These are phyloP conservation scores for Ambrosiella xylebori DNA, from an alignment of 2,329 filamentous ascomycete species.

Conservation along the genomic window DNA sequence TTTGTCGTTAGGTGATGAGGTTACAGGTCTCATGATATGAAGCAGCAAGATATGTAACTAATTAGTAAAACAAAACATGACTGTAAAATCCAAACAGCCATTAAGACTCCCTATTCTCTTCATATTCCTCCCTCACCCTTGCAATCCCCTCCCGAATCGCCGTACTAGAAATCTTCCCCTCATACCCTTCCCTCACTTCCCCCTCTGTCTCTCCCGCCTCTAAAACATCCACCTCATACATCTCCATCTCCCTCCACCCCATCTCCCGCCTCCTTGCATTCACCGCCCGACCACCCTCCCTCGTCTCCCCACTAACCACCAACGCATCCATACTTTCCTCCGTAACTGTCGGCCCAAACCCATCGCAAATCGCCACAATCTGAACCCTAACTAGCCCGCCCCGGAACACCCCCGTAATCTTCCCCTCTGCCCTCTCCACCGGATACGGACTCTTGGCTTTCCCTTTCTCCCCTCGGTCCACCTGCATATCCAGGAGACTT, in stretches of 20 bases:
- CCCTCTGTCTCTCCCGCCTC: constrained; percentile 40
- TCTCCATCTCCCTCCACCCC: constrained; percentile 57
- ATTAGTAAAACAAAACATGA: background rate
- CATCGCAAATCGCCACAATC: constrained; percentile 72
- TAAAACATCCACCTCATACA: constrained; percentile 82
- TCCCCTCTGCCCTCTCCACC: constrained; percentile 9
- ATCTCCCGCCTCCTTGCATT: constrained; percentile 65
- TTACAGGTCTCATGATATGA: no score
- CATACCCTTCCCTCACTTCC: constrained; percentile 41
- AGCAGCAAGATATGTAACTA: no score
- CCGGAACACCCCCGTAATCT: constrained; percentile 33
- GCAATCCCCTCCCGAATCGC: constrained; percentile 44
- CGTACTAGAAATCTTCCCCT: constrained; percentile 80
- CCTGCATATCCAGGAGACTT: constrained; percentile 19
- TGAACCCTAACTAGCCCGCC: constrained; percentile 47
- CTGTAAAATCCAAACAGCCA: background rate
- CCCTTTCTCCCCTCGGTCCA: background rate
- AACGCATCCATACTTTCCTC: constrained; percentile 62
- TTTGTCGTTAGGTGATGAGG: no score
- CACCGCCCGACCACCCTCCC: constrained; percentile 65
- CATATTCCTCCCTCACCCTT: background rate
- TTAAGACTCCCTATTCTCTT: background rate
- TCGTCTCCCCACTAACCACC: constrained; percentile 77
- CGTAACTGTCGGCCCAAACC: constrained; percentile 79
- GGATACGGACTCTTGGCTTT: no score